Percentiles rank a stretch among this genome's conserved stretches.
Conservation (phyloP, 2,329 filamentous ascomycete genomes). For the Fonsecaea pedrosoi region DNA sequence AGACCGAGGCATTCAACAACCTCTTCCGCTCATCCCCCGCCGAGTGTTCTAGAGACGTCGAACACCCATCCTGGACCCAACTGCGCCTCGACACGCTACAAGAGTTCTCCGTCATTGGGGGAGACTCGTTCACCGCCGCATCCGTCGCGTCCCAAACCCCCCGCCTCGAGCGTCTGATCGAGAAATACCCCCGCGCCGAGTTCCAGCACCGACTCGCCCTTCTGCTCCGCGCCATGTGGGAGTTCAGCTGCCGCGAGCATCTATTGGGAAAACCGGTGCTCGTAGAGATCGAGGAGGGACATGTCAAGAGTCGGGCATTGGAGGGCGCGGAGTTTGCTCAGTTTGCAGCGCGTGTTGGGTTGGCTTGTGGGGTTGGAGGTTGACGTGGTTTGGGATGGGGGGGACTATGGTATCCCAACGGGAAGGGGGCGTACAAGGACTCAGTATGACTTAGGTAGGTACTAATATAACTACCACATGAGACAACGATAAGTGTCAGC, state of each 20-base stretch:
- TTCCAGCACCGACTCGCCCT: constrained; percentile 26
- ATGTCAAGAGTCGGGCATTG: constrained; percentile 30
- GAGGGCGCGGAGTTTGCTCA: constrained; percentile 34
- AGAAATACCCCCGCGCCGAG: constrained; percentile 29
- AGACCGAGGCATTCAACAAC: constrained; percentile 12
- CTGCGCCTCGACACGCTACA: constrained; percentile 24
- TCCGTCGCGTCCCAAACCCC: constrained; percentile 19
- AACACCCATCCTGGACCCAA: constrained; percentile 31
- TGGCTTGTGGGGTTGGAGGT: constrained; percentile 10
- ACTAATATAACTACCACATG: no score
- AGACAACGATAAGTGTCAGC: not conserved
- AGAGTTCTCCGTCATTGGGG: constrained; percentile 28
- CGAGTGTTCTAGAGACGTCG: not conserved
- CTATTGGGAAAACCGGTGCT: constrained; percentile 41
- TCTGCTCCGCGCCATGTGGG: constrained; percentile 30
- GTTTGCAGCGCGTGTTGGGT: constrained; percentile 30
- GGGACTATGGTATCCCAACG: not conserved
- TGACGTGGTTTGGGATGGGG: not conserved
- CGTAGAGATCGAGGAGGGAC: constrained; percentile 40
- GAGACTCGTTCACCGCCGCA: not conserved
- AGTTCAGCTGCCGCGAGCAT: constrained; percentile 22
- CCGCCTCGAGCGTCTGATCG: constrained; percentile 31
- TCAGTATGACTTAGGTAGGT: no score
- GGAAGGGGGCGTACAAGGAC: no score
- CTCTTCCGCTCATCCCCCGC: constrained; percentile 10